Evolutionary conservation across 1,284 basidiomycete genomes (phyloP).

Genomic region (Boletus holoroseus): DNA sequence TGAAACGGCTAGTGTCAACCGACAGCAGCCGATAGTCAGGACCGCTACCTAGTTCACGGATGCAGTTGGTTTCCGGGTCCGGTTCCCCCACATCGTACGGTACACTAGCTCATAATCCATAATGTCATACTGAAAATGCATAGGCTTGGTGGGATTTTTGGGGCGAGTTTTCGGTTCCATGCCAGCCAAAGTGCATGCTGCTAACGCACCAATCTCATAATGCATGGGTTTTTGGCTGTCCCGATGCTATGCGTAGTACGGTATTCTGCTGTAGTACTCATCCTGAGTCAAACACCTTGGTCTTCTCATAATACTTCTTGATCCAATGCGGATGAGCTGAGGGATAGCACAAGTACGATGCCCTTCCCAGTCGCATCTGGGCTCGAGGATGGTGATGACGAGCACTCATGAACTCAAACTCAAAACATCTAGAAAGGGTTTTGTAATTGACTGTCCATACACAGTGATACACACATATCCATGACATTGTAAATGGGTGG

Average conservation of each 20-base stretch:
- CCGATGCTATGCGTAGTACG: too few relatives aligned
- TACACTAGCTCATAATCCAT: too few relatives aligned
- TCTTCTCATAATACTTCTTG: background rate
- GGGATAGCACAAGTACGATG: background rate
- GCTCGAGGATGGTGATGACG: background rate
- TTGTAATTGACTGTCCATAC: conserved; percentile 21
- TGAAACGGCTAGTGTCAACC: too few relatives aligned
- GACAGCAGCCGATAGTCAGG: too few relatives aligned
- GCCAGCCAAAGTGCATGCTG: too few relatives aligned
- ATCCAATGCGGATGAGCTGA: background rate
- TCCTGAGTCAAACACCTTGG: background rate
- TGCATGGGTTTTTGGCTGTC: too few relatives aligned
- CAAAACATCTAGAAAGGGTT: conserved; percentile 4
- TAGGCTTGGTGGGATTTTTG: too few relatives aligned
- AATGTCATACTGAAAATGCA: too few relatives aligned
- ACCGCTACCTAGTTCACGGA: too few relatives aligned
- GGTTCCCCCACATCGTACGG: too few relatives aligned
- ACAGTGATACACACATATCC: conserved; percentile 13
- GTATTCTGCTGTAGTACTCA: background rate
- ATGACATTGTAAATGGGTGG: conserved; percentile 12
- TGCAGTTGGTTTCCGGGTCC: background rate
- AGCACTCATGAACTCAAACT: background rate
- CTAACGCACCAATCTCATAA: too few relatives aligned
- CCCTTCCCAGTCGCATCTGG: background rate
- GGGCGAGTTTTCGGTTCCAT: too few relatives aligned